These are phyloP conservation scores for Cladophialophora carrionii DNA, from an alignment of 2,329 filamentous ascomycete genomes.

Conservation along the genomic window DNA sequence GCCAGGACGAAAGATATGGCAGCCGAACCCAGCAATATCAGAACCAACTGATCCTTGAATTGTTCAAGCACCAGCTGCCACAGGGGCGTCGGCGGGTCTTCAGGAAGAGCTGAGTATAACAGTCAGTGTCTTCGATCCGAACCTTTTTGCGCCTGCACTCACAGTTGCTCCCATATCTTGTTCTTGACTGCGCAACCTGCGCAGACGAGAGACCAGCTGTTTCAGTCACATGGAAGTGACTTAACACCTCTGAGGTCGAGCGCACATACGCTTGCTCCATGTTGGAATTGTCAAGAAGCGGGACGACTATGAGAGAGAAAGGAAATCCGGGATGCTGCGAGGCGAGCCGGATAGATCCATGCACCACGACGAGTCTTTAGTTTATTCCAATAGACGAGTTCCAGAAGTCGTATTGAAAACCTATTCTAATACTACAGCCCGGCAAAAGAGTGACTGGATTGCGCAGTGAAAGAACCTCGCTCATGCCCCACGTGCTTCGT, in stretches of 20 bases:
- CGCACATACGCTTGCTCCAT: conserved; percentile 61
- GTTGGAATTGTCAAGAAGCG: conserved; percentile 12
- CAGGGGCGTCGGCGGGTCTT: conserved; percentile 92
- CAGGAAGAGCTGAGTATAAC: conserved; percentile 63
- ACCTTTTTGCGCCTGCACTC: conserved; percentile 36
- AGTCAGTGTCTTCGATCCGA: conserved; percentile 30
- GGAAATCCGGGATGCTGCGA: conserved; percentile 13
- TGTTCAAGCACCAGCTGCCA: conserved; percentile 98
- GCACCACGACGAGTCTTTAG: conserved; percentile 11
- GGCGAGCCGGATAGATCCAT: conserved; percentile 15
- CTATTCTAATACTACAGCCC: conserved; percentile 18
- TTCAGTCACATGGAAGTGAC: conserved; percentile 58
- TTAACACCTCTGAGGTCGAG: conserved; percentile 55
- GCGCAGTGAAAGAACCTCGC: conserved; percentile 18
- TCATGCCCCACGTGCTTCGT: conserved; percentile 27
- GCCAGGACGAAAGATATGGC: conserved; percentile 92
- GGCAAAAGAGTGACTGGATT: conserved; percentile 10
- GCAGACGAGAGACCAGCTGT: conserved; percentile 54
- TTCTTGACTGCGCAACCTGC: conserved; percentile 52
- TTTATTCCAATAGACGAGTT: conserved; percentile 6
- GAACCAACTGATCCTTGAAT: conserved; percentile 97
- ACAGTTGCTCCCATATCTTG: conserved; percentile 61
- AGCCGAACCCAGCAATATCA: conserved; percentile 91
- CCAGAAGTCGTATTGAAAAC: conserved; percentile 5
- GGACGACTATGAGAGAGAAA: conserved; percentile 19